Evolutionary conservation across 208 protist species (phyloP).

Genomic region (Acanthamoeba castellanii): DNA sequence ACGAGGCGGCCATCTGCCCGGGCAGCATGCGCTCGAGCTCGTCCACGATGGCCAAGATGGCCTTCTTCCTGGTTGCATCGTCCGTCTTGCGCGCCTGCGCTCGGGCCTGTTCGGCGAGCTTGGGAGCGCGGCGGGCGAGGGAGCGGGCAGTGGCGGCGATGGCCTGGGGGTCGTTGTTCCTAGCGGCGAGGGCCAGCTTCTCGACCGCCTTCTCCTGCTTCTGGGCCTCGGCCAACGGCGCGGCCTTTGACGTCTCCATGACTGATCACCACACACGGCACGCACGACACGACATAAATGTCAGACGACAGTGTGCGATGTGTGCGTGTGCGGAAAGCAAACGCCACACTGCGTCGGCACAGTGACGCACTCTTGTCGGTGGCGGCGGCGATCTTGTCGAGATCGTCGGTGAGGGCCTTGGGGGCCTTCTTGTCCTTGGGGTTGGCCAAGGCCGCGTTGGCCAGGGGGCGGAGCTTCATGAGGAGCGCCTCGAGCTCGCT

Average conservation of each 20-base stretch:
- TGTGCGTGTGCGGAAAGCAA: not conserved
- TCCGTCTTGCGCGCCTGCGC: conserved; percentile 63
- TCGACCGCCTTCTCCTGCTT: conserved; percentile 25
- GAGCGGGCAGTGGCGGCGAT: conserved; percentile 32
- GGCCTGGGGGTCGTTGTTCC: conserved; percentile 31
- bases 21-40: conserved; percentile 65
- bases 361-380: conserved; percentile 6
- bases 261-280: not conserved
- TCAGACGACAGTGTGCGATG: no score
- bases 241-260: conserved; percentile 43
- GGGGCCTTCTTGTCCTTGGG: conserved; percentile 50
- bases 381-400: not conserved
- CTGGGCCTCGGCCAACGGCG: conserved; percentile 18
- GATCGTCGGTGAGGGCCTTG: conserved; percentile 6
- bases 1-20: conserved; percentile 20
- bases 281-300: not conserved
- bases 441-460: conserved; percentile 18
- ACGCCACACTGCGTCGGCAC: not conserved
- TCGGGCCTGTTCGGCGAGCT: conserved; percentile 61
- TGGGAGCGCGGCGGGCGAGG: not conserved
- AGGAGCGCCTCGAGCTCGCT: conserved; percentile 19
- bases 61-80: conserved; percentile 44
- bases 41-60: conserved; percentile 51
- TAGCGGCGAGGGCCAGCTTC: not conserved
- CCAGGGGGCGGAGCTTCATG: not conserved